These are phyloP conservation scores for Glomus cerebriforme DNA, from an alignment of 192 early-diverging fungal genomes.

Conservation along the genomic window DNA sequence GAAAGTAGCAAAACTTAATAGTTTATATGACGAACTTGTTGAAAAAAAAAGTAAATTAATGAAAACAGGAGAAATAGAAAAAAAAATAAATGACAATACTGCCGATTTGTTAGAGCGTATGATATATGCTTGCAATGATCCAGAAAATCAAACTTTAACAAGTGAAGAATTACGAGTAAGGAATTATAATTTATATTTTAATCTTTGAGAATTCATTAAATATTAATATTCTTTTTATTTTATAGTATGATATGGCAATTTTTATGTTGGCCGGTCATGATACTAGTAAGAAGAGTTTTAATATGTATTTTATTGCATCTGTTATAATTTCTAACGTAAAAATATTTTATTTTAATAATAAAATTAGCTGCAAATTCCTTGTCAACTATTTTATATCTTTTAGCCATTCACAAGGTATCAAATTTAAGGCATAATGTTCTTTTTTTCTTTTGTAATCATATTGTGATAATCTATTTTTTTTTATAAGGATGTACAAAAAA, in stretches of 20 bases:
- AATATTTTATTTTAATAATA: not conserved
- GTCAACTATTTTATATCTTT: not conserved
- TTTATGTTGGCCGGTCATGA: conserved; percentile 6
- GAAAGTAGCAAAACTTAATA: not conserved
- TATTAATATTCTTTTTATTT: not conserved
- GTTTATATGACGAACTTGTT: not conserved
- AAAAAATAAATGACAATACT: no score
- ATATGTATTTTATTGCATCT: not conserved
- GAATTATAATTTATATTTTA: no score
- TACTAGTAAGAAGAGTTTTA: not conserved
- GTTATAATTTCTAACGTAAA: not conserved
- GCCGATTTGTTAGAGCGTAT: not conserved
- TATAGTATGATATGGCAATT: not conserved
- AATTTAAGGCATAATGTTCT: not conserved
- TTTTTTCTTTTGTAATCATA: no score
- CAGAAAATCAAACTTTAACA: not conserved
- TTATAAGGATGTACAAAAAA: not conserved
- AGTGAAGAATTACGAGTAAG: not conserved
- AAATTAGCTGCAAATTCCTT: not conserved
- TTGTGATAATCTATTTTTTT: no score
- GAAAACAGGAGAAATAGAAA: not conserved
- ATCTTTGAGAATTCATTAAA: no score
- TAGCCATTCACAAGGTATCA: not conserved
- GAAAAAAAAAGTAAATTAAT: not conserved
- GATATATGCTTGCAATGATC: not conserved